These are phyloP conservation scores for Cordyceps cicadae DNA, from an alignment of 2,329 filamentous ascomycete species.

Conservation along the genomic window DNA sequence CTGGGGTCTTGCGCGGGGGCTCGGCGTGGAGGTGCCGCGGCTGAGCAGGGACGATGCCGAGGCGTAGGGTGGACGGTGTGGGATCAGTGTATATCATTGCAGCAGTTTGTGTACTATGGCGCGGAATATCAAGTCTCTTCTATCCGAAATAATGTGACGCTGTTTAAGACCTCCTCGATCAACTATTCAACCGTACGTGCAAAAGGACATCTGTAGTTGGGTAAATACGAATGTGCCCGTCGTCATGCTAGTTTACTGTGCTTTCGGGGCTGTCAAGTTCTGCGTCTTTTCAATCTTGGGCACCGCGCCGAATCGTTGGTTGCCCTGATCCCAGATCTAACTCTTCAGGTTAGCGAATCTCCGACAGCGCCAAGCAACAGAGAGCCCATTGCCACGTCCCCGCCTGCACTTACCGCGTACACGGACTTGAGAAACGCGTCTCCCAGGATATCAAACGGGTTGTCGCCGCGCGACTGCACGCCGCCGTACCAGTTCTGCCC, in stretches of 20 bases:
- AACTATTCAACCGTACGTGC: too few relatives aligned
- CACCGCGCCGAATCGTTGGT: slow-evolving; percentile 50
- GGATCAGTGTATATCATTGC: too few relatives aligned
- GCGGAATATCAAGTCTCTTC: too few relatives aligned
- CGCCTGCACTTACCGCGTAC: not conserved
- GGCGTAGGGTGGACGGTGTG: too few relatives aligned
- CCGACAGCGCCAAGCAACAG: too few relatives aligned
- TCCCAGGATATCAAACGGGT: slow-evolving; percentile 5
- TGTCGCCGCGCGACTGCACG: slow-evolving; percentile 6
- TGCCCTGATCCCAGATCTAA: slow-evolving; percentile 8
- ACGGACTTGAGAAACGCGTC: slow-evolving; percentile 7
- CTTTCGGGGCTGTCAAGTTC: slow-evolving; percentile 3
- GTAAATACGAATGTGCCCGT: too few relatives aligned
- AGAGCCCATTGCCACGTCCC: not conserved
- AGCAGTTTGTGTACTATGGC: too few relatives aligned
- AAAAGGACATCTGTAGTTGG: too few relatives aligned
- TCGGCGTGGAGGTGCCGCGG: not conserved
- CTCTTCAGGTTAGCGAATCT: not conserved
- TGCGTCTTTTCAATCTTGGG: slow-evolving; percentile 11
- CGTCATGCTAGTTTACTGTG: not conserved
- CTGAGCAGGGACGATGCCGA: not conserved
- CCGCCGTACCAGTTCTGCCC: slow-evolving; percentile 8
- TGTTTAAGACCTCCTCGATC: too few relatives aligned
- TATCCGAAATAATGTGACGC: too few relatives aligned
- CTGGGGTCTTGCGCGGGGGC: not conserved